phyloP scores from a whole-genome alignment of 495 filamentous ascomycete genomes.

The Rostrohypoxylon terebratum region DNA sequence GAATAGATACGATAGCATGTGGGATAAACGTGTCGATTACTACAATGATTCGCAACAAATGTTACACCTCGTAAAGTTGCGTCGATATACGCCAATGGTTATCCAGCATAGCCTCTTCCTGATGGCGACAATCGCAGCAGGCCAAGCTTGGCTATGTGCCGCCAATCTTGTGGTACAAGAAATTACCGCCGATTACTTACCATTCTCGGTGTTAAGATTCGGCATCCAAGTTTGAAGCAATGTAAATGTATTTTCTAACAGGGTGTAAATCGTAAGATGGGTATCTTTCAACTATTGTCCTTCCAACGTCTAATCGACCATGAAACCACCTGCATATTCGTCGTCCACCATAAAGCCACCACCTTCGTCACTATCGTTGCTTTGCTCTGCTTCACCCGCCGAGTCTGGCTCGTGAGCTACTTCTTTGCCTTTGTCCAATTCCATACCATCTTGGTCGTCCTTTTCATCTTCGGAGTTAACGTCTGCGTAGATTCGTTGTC shows the following conservation, averaged over 20 bases:
- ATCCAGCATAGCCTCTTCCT: constrained; percentile 22
- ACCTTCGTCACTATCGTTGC: constrained; percentile 45
- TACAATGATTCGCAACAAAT: neutral
- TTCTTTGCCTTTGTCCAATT: constrained; percentile 26
- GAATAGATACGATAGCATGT: neutral
- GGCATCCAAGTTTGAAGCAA: neutral
- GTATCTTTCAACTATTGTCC: neutral
- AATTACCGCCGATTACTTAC: neutral
- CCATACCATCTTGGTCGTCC: constrained; percentile 21
- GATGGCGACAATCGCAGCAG: constrained; percentile 9
- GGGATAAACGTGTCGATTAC: neutral
- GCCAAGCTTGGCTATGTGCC: neutral
- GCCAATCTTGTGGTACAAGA: neutral
- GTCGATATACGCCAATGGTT: neutral
- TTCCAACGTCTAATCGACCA: constrained; percentile 31
- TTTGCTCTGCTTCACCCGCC: constrained; percentile 33
- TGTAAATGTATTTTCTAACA: neutral
- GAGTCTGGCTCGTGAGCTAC: constrained; percentile 27
- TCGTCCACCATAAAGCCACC: constrained; percentile 51
- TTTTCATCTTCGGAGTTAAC: constrained; percentile 56
- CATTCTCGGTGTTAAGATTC: neutral
- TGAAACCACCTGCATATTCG: constrained; percentile 47
- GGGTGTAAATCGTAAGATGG: neutral
- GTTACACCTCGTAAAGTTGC: constrained; percentile 1
- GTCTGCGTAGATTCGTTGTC: constrained; percentile 74